Evolutionary conservation across 352 stramenopile genomes (phyloP).

Genomic region (Globisporangium emineosum): DNA sequence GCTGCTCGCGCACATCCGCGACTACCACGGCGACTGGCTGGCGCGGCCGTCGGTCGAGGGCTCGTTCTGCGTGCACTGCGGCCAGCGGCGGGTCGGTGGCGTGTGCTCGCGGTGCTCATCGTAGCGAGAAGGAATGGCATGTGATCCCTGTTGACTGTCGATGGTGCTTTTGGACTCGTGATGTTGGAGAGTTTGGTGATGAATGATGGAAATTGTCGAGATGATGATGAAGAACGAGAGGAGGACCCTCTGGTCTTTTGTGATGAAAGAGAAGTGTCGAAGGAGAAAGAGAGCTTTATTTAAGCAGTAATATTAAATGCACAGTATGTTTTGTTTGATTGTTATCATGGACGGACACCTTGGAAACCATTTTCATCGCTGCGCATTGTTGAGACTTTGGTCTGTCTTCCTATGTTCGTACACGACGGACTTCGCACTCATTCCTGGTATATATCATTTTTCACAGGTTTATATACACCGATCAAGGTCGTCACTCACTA

Average conservation of each 20-base stretch:
- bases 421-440: not conserved
- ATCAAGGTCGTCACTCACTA: not conserved
- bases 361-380: not conserved
- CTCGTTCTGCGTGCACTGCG: constrained; percentile 51
- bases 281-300: constrained; percentile 8
- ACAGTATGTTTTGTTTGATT: constrained; percentile 1
- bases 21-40: constrained; percentile 55
- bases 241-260: not conserved
- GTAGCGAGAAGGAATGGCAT: not conserved
- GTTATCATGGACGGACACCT: not conserved
- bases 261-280: not conserved
- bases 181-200: not conserved
- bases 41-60: constrained; percentile 42
- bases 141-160: not conserved
- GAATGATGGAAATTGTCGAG: not conserved
- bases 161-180: not conserved
- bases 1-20: constrained; percentile 50
- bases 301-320: constrained; percentile 15
- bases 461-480: too few relatives aligned
- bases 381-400: not conserved
- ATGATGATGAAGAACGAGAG: not conserved
- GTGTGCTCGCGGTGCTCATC: constrained; percentile 37
- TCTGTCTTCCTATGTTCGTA: too few relatives aligned
- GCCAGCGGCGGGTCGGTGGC: constrained; percentile 35
- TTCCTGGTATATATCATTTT: not conserved